Base-by-base conservation (phyloP, 257 asterid species). In the Solanum chmielewskii region DNA sequence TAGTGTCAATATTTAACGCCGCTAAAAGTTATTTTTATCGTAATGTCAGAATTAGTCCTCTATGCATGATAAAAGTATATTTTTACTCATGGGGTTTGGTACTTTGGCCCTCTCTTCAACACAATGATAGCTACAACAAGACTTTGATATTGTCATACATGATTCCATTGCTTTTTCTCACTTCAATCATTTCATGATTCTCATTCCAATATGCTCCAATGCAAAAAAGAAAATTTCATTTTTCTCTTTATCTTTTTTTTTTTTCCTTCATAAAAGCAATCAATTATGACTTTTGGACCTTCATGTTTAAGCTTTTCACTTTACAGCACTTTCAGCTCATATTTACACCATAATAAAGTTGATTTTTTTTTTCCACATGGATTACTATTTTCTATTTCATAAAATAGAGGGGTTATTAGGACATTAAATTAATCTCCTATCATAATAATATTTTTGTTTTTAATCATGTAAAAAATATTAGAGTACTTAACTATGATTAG, bases 261-360 rank as follows among this genome's bases (percentile, higher is more conserved):
- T 41, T 9, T 44, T 25, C 15, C 39, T 47, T 27, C 37, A 45
- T 7, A 77, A 77, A 78, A 45, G 64, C 62, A 25, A 78, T 78
- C 84, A 78, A 78, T 78, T 78, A 78, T 45, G 60, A 78, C 84
- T 78, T 78, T 78, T 45, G 84, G 84, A 27, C 84, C 84, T 77
- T 77, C 84, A 77, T 16, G 64, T 44, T 77, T 77, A 25, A 44
- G 64, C 84, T 9, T 78, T 44, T 44, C 84, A 78, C 84, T 78
- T 78, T 78, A 78, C 84, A 78, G 64, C 84, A 25, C 39, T 78
- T 78, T 33, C 64, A 78, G 64, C 62, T 78, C 33, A 45, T 15
- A 78, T 14, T 44, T 78, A 78, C 64, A 78, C 64, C 64, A 25
- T 45, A 44, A 44, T 78, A 44, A 42, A 77, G 39, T 77, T 77